Conservation (phyloP, 352 stramenopile species). For the Globisporangium orthogonon region DNA sequence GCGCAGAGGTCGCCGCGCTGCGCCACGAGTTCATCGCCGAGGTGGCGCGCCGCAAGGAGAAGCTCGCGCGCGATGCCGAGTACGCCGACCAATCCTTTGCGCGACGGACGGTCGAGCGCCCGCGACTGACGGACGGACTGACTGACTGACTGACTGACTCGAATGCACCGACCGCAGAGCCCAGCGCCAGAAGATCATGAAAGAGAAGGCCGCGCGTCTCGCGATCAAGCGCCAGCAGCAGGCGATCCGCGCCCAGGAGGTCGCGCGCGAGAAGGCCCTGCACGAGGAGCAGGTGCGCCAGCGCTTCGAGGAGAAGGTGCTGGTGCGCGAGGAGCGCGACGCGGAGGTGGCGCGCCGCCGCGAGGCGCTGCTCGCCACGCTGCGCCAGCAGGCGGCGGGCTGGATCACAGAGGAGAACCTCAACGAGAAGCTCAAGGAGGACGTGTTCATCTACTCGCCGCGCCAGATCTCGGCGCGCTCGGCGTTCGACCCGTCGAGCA, state of each 20-base stretch:
- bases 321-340: conserved; percentile 55
- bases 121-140: no score
- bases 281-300: conserved; percentile 74
- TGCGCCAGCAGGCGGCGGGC: conserved; percentile 52
- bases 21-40: conserved; percentile 75
- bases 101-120: no score
- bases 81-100: conserved; percentile 18
- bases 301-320: conserved; percentile 78
- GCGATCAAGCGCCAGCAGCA: conserved; percentile 86
- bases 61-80: conserved; percentile 80
- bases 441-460: conserved; percentile 82
- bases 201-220: conserved; percentile 81
- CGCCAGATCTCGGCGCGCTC: conserved; percentile 58
- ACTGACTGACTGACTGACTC: no score
- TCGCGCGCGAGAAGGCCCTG: conserved; percentile 68
- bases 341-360: conserved; percentile 62
- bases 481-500: conserved; percentile 60
- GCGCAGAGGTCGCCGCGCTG: conserved; percentile 52
- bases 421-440: conserved; percentile 75
- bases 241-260: conserved; percentile 73
- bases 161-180: conserved; percentile 21
- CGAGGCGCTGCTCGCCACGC: conserved; percentile 47
- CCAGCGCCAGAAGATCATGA: conserved; percentile 80
- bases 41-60: conserved; percentile 62
- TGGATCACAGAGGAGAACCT: conserved; percentile 77